phyloP scores from a whole-genome alignment of 192 early-diverging fungal genomes.

The Linnemannia elongata region DNA sequence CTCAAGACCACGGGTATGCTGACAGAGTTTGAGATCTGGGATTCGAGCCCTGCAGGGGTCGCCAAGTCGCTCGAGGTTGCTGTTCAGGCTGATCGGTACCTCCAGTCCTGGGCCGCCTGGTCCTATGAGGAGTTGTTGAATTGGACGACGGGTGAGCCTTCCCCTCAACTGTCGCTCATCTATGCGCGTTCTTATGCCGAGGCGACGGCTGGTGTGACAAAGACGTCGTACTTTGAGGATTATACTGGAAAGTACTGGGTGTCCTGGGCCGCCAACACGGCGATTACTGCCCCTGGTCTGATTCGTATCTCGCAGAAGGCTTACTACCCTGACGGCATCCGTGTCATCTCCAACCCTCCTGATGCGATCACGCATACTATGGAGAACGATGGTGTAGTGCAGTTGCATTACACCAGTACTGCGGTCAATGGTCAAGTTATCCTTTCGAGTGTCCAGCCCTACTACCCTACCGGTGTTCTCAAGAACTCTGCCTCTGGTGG shows the following conservation, averaged over 20 bases:
- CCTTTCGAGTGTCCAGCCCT: slow-evolving; percentile 50
- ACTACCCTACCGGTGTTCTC: slow-evolving; percentile 46
- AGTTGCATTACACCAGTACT: slow-evolving; percentile 33
- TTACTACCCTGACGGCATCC: slow-evolving; percentile 58
- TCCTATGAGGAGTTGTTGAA: slow-evolving; percentile 65
- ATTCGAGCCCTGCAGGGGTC: slow-evolving; percentile 34
- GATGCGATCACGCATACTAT: slow-evolving; percentile 41
- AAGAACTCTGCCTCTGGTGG: slow-evolving; percentile 28
- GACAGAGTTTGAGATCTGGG: slow-evolving; percentile 71
- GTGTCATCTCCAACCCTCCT: slow-evolving; percentile 52
- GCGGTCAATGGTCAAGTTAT: slow-evolving; percentile 42
- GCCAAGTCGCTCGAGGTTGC: slow-evolving; percentile 55
- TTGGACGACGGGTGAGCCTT: slow-evolving; percentile 3
- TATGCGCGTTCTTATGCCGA: slow-evolving; percentile 60
- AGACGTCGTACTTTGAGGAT: slow-evolving; percentile 53
- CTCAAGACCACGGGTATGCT: slow-evolving; percentile 61
- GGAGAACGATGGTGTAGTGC: slow-evolving; percentile 30
- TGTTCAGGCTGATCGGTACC: slow-evolving; percentile 59
- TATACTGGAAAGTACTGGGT: slow-evolving; percentile 54
- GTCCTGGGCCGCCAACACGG: slow-evolving; percentile 39
- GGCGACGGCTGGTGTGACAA: slow-evolving; percentile 56
- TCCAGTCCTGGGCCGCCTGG: slow-evolving; percentile 70
- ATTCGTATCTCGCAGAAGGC: slow-evolving; percentile 40
- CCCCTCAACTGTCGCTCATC: slow-evolving; percentile 31
- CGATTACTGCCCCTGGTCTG: slow-evolving; percentile 55